Evolutionary conservation across 2,329 filamentous ascomycete genomes (phyloP).

Genomic region (Phialophora verrucosa): DNA sequence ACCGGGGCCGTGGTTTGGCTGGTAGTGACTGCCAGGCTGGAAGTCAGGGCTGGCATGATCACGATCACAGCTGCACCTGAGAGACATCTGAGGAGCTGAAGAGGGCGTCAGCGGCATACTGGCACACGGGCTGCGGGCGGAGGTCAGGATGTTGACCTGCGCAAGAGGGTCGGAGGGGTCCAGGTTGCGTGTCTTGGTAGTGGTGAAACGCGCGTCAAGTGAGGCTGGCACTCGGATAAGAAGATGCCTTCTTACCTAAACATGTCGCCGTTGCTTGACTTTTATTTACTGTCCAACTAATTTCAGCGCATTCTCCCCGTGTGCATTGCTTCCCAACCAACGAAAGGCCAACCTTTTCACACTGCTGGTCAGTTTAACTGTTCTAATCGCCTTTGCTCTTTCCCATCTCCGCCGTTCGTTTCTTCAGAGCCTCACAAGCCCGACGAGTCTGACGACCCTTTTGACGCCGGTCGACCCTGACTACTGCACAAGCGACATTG

Average conservation of each 20-base stretch:
- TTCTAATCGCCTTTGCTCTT: constrained; percentile 15
- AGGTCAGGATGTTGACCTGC: background rate
- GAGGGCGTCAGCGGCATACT: constrained; percentile 29
- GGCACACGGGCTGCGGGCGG: constrained; percentile 21
- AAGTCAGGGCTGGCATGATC: constrained; percentile 27
- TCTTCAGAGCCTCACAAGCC: constrained; percentile 11
- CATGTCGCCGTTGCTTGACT: constrained; percentile 2
- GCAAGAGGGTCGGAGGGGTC: background rate
- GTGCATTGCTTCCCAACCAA: background rate
- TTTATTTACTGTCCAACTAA: constrained; percentile 18
- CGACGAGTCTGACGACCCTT: constrained; percentile 12
- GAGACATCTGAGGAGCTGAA: constrained; percentile 6
- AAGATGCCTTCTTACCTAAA: constrained; percentile 6
- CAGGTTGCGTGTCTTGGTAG: background rate
- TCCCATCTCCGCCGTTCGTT: constrained; percentile 16
- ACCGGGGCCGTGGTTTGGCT: constrained; percentile 74
- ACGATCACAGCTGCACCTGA: constrained; percentile 11
- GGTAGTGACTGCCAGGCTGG: constrained; percentile 50
- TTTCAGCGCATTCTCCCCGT: constrained; percentile 20
- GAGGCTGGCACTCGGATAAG: constrained; percentile 3
- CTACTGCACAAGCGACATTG: constrained; percentile 4
- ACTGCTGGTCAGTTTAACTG: constrained; percentile 20
- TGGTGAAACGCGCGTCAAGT: constrained; percentile 11
- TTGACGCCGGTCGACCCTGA: constrained; percentile 6
- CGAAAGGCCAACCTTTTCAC: constrained; percentile 10